These are phyloP conservation scores for Xerocomus cyaneibrunnescens DNA, from an alignment of 1,284 basidiomycete species.

Conservation along the genomic window DNA sequence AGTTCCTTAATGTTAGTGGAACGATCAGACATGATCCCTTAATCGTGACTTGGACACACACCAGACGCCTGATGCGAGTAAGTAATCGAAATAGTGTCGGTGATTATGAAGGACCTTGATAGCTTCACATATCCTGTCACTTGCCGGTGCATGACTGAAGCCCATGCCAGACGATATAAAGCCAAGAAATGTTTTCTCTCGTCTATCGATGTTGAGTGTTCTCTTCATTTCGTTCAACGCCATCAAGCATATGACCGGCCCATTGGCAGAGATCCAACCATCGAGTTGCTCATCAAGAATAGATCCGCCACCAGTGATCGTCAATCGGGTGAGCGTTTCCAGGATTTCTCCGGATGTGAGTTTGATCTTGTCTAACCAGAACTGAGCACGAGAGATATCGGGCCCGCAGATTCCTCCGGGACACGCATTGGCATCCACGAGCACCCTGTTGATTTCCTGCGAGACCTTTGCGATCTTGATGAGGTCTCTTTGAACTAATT, in stretches of 20 bases:
- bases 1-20: background rate
- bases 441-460: background rate
- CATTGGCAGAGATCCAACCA: background rate
- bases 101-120: background rate
- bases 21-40: background rate
- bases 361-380: background rate
- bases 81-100: background rate
- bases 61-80: background rate
- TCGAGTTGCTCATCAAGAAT: background rate
- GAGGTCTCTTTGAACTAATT: background rate
- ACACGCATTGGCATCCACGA: background rate
- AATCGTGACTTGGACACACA: background rate
- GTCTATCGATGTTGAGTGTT: background rate
- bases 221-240: background rate
- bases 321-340: background rate
- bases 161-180: background rate
- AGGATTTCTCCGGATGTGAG: background rate
- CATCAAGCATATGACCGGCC: background rate
- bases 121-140: background rate
- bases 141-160: background rate
- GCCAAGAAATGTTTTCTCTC: background rate
- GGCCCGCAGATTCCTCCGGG: background rate
- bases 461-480: background rate
- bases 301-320: background rate
- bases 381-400: background rate